These are phyloP conservation scores for Cardamine occulta DNA, from an alignment of 345 rosid genomes.

Conservation along the genomic window DNA sequence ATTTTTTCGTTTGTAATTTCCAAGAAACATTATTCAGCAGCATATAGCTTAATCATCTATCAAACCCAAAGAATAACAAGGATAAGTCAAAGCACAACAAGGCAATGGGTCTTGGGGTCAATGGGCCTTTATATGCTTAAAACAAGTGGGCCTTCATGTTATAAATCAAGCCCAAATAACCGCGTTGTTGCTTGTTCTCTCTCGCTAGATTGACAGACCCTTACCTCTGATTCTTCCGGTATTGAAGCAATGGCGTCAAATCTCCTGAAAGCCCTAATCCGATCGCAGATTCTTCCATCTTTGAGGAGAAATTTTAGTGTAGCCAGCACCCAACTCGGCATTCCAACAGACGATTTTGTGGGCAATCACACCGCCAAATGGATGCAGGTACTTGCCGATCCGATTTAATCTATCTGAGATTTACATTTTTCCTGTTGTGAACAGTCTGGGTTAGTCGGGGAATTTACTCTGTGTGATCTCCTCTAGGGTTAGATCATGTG, in stretches of 20 bases:
- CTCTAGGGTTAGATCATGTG: constrained; percentile 12
- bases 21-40: no score
- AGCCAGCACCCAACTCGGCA: constrained; percentile 44
- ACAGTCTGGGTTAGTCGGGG: neutral
- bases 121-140: neutral
- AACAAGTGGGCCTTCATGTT: neutral
- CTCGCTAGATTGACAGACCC: neutral
- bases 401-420: neutral
- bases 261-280: constrained; percentile 54
- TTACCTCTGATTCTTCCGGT: neutral
- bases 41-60: no score
- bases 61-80: no score
- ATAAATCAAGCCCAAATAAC: constrained; percentile 21
- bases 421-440: neutral
- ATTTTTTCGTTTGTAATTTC: no score
- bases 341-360: constrained; percentile 31
- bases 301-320: constrained; percentile 56
- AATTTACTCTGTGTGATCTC: neutral
- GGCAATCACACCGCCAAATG: constrained; percentile 88
- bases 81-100: neutral
- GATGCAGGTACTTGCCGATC: constrained; percentile 70
- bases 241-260: constrained; percentile 59
- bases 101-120: neutral
- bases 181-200: neutral
- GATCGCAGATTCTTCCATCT: constrained; percentile 50